Base-by-base conservation (phyloP, 2,329 filamentous ascomycete species). In the Fusarium sp. region DNA sequence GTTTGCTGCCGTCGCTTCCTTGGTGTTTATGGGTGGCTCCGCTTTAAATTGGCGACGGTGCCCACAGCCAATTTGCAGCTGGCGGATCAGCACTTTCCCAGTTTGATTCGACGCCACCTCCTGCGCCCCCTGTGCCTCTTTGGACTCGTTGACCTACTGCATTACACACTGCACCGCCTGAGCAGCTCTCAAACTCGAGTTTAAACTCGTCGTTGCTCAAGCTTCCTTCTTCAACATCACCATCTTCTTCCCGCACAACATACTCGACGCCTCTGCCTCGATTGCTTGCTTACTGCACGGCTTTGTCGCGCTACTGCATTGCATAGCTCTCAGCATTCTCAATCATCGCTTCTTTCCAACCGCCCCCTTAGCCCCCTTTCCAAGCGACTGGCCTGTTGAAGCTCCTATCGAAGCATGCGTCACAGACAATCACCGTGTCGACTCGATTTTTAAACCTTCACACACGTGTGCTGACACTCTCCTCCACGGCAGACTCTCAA, bases 31-130 rank as follows among this genome's bases (percentile, higher is more conserved):
- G 62, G 64, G 59, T 62, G 57, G 70, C 64, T 69, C 69, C 67
- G 59, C 72, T 62, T 50, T 50, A 61, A 54, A 61, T 69, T 55
- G 42, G 42, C 58, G 61, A 59, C 38, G 50, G 54, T 68, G 56
- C 54, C 72, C 72, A 74, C 72, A 71, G 31, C 69, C 69, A 74
- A 74, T 74, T 74, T 74, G 64, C 70, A 74, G 62, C 64, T 46
- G 69, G 70, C 70, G 70, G 72, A 74, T 74, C 72, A 69, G 74
- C 65, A 70, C 72, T 68, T 69, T 74, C 66, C 70, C 61, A 68
- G 57, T 66, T 70, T 72, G 67, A 70, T 69, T 69, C 71, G 69
- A 71, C 73, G 73, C 73, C 73, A 75, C 73, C 73, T 74, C 73
- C 71, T 74, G 73, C 73, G 67, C 65, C 69, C 67, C 71, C 69